Percentiles rank a stretch among this genome's conserved stretches.
phyloP scores from a whole-genome alignment of 306 rosid species.

The Inga laurina region DNA sequence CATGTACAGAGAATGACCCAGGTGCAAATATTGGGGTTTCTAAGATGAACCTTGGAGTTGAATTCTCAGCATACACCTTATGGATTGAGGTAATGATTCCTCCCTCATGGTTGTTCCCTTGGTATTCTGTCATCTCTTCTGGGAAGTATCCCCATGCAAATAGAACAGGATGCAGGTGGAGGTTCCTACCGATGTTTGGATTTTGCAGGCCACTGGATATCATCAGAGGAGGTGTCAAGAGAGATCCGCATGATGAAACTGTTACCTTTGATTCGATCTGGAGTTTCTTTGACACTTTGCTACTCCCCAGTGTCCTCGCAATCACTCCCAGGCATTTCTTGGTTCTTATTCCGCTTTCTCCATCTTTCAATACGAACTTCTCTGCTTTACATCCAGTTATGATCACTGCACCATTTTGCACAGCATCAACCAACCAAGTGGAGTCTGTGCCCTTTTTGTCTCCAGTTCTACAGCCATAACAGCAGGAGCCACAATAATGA shows the following conservation, averaged over 20 bases:
- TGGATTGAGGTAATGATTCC: slow-evolving; percentile 80
- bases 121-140: slow-evolving; percentile 33
- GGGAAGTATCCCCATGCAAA: slow-evolving; percentile 72
- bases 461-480: slow-evolving; percentile 55
- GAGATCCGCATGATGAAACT: slow-evolving; percentile 78
- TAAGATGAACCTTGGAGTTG: slow-evolving; percentile 49
- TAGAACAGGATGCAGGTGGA: slow-evolving; percentile 64
- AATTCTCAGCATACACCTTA: slow-evolving; percentile 53
- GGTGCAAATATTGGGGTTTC: slow-evolving; percentile 82
- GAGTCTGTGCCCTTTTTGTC: slow-evolving; percentile 64
- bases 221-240: slow-evolving; percentile 49
- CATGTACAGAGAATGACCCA: slow-evolving; percentile 60
- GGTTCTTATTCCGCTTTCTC: slow-evolving; percentile 38
- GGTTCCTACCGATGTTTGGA: slow-evolving; percentile 63
- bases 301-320: slow-evolving; percentile 47
- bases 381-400: slow-evolving; percentile 84
- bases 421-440: slow-evolving; percentile 73
- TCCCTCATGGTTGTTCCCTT: slow-evolving; percentile 48
- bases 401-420: slow-evolving; percentile 71
- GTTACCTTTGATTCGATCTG: slow-evolving; percentile 78
- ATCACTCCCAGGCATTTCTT: slow-evolving; percentile 60
- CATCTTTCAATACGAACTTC: slow-evolving; percentile 51
- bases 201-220: slow-evolving; percentile 62
- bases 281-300: slow-evolving; percentile 59
- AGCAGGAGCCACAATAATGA: slow-evolving; percentile 78